These are phyloP conservation scores for Rhizopogon vulgaris DNA, from an alignment of 768 basidiomycete species.

Conservation along the genomic window DNA sequence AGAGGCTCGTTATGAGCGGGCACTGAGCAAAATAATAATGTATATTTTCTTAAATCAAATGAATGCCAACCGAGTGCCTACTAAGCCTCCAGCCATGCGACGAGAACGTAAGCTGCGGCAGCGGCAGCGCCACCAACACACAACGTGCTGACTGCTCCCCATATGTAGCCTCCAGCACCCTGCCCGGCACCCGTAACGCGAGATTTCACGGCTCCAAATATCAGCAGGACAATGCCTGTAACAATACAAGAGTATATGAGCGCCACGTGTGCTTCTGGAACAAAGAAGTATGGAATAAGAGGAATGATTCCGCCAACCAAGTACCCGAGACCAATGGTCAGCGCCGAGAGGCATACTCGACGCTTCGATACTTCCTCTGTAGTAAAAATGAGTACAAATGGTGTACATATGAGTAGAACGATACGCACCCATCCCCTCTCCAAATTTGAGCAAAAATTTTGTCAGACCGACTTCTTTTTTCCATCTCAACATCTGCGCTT, in stretches of 20 bases:
- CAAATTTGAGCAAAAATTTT: constrained; percentile 92
- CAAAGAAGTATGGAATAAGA: constrained; percentile 88
- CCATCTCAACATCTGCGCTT: constrained; percentile 56
- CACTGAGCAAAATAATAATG: no score
- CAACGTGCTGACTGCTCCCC: constrained; percentile 79
- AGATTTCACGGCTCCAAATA: constrained; percentile 84
- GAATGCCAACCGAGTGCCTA: neutral
- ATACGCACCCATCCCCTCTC: constrained; percentile 77
- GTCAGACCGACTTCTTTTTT: constrained; percentile 82
- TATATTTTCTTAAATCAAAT: no score
- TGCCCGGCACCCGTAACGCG: constrained; percentile 69
- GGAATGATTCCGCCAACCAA: constrained; percentile 92
- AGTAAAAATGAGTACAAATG: neutral
- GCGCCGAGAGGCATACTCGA: constrained; percentile 82
- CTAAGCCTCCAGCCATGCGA: constrained; percentile 39
- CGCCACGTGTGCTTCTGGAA: constrained; percentile 59
- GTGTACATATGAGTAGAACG: neutral
- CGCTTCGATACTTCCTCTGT: constrained; percentile 83
- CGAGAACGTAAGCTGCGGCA: constrained; percentile 62
- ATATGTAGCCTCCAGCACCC: constrained; percentile 59
- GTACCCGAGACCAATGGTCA: constrained; percentile 95
- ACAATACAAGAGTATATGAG: constrained; percentile 66
- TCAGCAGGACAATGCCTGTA: constrained; percentile 74
- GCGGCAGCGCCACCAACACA: constrained; percentile 87
- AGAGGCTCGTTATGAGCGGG: no score